These are phyloP conservation scores for Otatea glauca DNA, from an alignment of 176 grass and related monocot genomes.

Conservation along the genomic window DNA sequence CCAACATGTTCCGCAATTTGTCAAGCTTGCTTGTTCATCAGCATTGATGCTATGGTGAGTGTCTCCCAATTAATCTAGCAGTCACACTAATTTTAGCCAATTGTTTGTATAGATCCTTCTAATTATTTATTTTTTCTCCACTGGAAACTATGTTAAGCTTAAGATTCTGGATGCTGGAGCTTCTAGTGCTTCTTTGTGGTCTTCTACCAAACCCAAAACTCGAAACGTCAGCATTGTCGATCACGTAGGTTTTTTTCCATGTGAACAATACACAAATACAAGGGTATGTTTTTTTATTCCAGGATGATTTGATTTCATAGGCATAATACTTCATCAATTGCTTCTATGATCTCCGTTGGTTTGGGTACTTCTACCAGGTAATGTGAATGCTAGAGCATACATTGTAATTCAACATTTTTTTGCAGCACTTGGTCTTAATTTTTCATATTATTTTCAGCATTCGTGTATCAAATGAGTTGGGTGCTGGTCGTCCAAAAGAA, in stretches of 20 bases:
- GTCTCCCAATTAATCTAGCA: neutral
- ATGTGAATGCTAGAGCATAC: neutral
- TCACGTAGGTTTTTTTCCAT: slow-evolving; percentile 41
- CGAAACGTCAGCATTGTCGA: slow-evolving; percentile 65
- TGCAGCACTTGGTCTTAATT: neutral
- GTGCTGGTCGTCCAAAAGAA: slow-evolving; percentile 51
- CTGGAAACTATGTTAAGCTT: slow-evolving; percentile 36
- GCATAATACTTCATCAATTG: slow-evolving; percentile 58
- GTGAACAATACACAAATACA: neutral
- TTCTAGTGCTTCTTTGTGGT: slow-evolving; percentile 65
- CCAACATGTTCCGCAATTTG: slow-evolving; percentile 46
- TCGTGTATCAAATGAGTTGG: slow-evolving; percentile 71
- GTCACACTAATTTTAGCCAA: neutral
- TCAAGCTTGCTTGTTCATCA: slow-evolving; percentile 64
- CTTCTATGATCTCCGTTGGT: slow-evolving; percentile 67
- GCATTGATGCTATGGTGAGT: slow-evolving; percentile 69
- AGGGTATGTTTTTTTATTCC: neutral
- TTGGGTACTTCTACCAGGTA: slow-evolving; percentile 64
- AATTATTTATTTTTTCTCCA: neutral
- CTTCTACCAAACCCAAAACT: slow-evolving; percentile 65
- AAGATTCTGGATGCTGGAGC: slow-evolving; percentile 63
- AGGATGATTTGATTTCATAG: slow-evolving; percentile 24
- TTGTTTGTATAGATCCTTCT: neutral
- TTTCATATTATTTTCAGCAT: slow-evolving; percentile 46
- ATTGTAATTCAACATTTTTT: slow-evolving; percentile 1